Evolutionary conservation across 768 basidiomycete species (phyloP).

Genomic region (Fibroporia radiculosa): DNA sequence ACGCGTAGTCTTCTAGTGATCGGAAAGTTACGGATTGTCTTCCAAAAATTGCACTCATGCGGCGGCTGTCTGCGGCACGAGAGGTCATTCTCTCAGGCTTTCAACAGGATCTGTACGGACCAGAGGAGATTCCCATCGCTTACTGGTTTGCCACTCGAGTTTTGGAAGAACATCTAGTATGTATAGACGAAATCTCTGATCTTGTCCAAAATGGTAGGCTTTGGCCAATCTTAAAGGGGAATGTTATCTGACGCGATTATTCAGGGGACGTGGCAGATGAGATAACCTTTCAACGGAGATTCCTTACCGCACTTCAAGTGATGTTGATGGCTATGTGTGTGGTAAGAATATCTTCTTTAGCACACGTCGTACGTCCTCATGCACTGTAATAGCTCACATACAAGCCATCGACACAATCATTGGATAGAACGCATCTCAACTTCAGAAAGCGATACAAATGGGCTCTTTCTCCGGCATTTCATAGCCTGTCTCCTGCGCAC

Average conservation of each 20-base stretch:
- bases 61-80: constrained; percentile 51
- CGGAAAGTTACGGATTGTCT: constrained; percentile 18
- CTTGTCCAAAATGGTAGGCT: constrained; percentile 31
- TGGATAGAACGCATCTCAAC: constrained; percentile 46
- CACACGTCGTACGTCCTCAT: not conserved
- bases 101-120: constrained; percentile 64
- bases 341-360: constrained; percentile 28
- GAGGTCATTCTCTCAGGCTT: constrained; percentile 73
- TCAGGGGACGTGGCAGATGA: constrained; percentile 38
- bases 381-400: constrained; percentile 42
- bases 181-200: constrained; percentile 40
- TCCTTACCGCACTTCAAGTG: constrained; percentile 50
- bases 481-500: constrained; percentile 37
- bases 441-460: constrained; percentile 71
- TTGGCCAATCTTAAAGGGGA: no score
- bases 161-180: constrained; percentile 46
- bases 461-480: constrained; percentile 59
- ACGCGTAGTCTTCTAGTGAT: not conserved
- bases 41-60: constrained; percentile 42
- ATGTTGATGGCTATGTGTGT: constrained; percentile 47
- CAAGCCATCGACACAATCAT: constrained; percentile 37
- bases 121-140: constrained; percentile 62
- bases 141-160: constrained; percentile 68
- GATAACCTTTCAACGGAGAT: constrained; percentile 39
- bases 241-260: not conserved